These are phyloP conservation scores for Quercus robur DNA, from an alignment of 306 rosid species.

Conservation along the genomic window DNA sequence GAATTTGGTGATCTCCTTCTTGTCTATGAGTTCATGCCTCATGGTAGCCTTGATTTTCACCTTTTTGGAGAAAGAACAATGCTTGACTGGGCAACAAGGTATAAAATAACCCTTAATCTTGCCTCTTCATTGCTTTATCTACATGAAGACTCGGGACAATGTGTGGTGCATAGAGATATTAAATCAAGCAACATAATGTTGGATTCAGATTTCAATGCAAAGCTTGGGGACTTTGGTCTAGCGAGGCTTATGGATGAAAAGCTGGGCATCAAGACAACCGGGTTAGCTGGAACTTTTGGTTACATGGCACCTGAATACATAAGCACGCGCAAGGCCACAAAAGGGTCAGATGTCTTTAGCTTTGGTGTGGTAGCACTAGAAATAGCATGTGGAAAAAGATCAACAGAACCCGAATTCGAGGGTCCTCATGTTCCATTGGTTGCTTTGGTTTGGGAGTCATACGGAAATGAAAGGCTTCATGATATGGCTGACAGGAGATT, in stretches of 20 bases:
- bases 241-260: slow-evolving; percentile 42
- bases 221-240: slow-evolving; percentile 48
- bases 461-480: slow-evolving; percentile 19
- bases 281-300: slow-evolving; percentile 31
- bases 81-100: slow-evolving; percentile 32
- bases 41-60: slow-evolving; percentile 43
- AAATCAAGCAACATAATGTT: slow-evolving; percentile 50
- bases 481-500: slow-evolving; percentile 28
- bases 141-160: slow-evolving; percentile 45
- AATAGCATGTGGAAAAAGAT: slow-evolving; percentile 32
- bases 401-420: slow-evolving; percentile 10
- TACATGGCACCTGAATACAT: slow-evolving; percentile 45
- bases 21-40: slow-evolving; percentile 38
- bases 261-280: slow-evolving; percentile 28
- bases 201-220: slow-evolving; percentile 37
- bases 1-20: slow-evolving; percentile 32
- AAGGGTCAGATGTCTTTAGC: slow-evolving; percentile 37
- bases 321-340: slow-evolving; percentile 26
- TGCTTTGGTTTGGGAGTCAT: slow-evolving; percentile 48
- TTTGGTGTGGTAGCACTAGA: slow-evolving; percentile 40
- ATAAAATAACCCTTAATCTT: slow-evolving; percentile 27
- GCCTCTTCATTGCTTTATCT: slow-evolving; percentile 39
- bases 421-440: slow-evolving; percentile 14
- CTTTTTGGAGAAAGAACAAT: slow-evolving; percentile 5
- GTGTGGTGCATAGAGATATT: slow-evolving; percentile 46